phyloP scores from a whole-genome alignment of 2,329 filamentous ascomycete genomes.

The Trichoderma polysporum region DNA sequence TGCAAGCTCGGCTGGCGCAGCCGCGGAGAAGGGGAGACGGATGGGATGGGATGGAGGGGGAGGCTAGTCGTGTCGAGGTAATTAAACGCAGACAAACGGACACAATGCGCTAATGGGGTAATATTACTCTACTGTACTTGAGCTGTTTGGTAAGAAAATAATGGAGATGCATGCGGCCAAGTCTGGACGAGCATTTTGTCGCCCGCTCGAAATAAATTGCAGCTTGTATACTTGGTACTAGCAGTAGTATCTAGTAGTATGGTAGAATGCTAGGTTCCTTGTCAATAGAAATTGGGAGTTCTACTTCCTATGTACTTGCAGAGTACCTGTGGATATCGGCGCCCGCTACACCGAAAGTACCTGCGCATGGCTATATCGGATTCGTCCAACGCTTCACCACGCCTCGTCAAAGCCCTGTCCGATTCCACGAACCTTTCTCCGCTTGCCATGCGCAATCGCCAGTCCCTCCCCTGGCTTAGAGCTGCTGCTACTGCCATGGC shows the following conservation, averaged over 20 bases:
- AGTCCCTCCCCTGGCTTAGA: neutral
- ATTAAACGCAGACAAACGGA: neutral
- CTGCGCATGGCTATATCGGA: neutral
- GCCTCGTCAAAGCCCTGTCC: neutral
- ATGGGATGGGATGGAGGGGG: too few species aligned
- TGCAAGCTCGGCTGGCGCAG: constrained; percentile 6
- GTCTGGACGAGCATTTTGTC: too few species aligned
- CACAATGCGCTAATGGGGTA: neutral
- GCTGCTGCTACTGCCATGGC: neutral
- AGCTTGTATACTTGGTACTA: too few species aligned
- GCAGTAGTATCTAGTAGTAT: too few species aligned
- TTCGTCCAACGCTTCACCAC: neutral
- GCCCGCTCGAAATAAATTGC: too few species aligned
- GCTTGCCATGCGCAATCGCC: constrained; percentile 13
- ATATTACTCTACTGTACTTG: too few species aligned
- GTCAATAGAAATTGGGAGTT: too few species aligned
- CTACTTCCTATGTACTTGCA: neutral
- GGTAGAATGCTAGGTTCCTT: too few species aligned
- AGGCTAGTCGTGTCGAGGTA: neutral
- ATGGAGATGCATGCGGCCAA: too few species aligned
- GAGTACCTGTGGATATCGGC: neutral
- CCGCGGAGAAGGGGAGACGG: neutral
- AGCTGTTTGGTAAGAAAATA: too few species aligned
- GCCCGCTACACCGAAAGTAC: neutral
- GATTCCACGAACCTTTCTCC: constrained; percentile 7